A percentile compares a stretch with the other conserved stretches of the same genome.
Evolutionary conservation across 257 asterid genomes (phyloP).

Genomic region (Nicotiana tabacum): DNA sequence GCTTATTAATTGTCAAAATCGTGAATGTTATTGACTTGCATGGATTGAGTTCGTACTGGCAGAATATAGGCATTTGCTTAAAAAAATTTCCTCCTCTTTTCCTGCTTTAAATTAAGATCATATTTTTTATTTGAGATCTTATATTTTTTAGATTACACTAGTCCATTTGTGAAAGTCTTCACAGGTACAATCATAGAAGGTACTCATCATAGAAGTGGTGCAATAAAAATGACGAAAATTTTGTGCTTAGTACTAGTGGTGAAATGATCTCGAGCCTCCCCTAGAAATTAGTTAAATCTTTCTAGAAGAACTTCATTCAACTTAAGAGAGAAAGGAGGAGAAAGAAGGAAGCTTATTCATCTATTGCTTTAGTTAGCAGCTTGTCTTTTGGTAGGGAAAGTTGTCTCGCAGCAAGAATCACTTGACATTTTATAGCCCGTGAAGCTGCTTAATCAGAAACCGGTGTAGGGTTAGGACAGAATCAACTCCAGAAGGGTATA

Average conservation of each 20-base stretch:
- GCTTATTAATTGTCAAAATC: not conserved
- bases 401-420: not conserved
- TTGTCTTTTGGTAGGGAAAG: not conserved
- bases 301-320: not conserved
- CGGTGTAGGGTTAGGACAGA: not conserved
- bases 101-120: not conserved
- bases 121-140: not conserved
- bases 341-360: not conserved
- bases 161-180: not conserved
- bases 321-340: not conserved
- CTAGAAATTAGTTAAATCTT: not conserved
- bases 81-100: not conserved
- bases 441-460: not conserved
- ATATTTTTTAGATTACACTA: not conserved
- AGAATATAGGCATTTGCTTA: not conserved
- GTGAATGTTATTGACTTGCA: not conserved
- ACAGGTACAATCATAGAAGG: not conserved
- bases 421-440: not conserved
- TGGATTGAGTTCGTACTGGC: not conserved
- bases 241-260: slow-evolving; percentile 4
- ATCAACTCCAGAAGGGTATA: not conserved
- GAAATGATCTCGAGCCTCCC: not conserved
- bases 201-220: not conserved
- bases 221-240: not conserved
- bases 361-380: not conserved